These are phyloP conservation scores for Serendipita indica DNA, from an alignment of 768 basidiomycete genomes.

Conservation along the genomic window DNA sequence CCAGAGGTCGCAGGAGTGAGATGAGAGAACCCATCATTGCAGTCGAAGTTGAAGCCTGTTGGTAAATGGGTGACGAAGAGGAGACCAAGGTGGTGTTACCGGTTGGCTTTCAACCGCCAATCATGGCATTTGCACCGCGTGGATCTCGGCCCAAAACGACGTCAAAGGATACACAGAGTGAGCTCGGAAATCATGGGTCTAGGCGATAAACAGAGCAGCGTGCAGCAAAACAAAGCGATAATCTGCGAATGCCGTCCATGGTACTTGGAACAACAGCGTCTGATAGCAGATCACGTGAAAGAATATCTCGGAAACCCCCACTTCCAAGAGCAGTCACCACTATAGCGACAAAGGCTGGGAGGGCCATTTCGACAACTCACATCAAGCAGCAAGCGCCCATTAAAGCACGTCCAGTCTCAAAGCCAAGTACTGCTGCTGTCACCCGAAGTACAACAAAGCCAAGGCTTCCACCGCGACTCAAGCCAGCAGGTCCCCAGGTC, in stretches of 20 bases:
- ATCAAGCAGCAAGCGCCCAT: too few relatives aligned
- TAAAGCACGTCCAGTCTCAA: background rate
- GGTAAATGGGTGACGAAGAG: background rate
- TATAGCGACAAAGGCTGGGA: too few relatives aligned
- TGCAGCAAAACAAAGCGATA: too few relatives aligned
- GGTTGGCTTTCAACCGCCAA: background rate
- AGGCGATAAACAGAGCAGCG: too few relatives aligned
- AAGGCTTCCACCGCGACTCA: background rate
- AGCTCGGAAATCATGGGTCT: too few relatives aligned
- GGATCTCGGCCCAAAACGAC: slow-evolving; percentile 1
- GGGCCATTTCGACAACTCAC: too few relatives aligned
- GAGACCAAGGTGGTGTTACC: background rate
- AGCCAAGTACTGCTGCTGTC: background rate
- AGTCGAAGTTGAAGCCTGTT: background rate
- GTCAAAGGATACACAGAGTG: too few relatives aligned
- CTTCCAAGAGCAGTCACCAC: background rate
- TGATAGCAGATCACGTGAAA: slow-evolving; percentile 1
- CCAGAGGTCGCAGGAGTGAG: slow-evolving; percentile 50
- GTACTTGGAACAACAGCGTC: too few relatives aligned
- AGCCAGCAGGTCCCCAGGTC: background rate
- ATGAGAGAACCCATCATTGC: slow-evolving; percentile 46
- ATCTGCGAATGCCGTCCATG: too few relatives aligned
- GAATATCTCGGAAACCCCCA: background rate
- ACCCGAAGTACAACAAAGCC: background rate
- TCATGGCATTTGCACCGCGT: background rate